Evolutionary conservation across 306 rosid species (phyloP).

Genomic region (Oemleria cerasiformis): DNA sequence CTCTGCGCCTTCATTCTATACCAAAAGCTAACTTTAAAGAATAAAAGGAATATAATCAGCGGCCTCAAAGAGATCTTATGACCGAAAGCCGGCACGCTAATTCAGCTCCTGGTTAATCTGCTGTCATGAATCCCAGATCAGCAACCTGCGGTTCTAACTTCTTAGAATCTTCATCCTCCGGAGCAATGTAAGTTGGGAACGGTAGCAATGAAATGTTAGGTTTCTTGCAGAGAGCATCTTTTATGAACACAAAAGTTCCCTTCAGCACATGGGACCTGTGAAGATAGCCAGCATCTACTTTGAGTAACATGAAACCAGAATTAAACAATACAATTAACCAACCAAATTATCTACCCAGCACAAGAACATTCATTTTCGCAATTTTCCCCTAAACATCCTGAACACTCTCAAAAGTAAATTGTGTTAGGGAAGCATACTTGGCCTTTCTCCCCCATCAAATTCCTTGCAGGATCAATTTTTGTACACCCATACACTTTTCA

Average conservation of each 20-base stretch:
- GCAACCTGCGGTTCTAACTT: slow-evolving; percentile 69
- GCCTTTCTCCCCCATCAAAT: slow-evolving; percentile 92
- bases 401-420: slow-evolving; percentile 10
- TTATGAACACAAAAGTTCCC: slow-evolving; percentile 90
- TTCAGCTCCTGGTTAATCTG: slow-evolving; percentile 42
- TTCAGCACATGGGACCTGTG: slow-evolving; percentile 92
- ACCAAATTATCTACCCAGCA: neutral
- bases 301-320: slow-evolving; percentile 6
- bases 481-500: slow-evolving; percentile 89
- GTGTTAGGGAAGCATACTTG: slow-evolving; percentile 54
- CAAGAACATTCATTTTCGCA: neutral
- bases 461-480: slow-evolving; percentile 89
- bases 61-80: neutral
- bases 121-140: slow-evolving; percentile 78
- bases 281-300: slow-evolving; percentile 16
- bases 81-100: too few species aligned
- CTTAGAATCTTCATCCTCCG: slow-evolving; percentile 56
- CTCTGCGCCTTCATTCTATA: slow-evolving; percentile 11
- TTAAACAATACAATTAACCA: neutral
- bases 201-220: slow-evolving; percentile 68
- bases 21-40: neutral
- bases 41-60: slow-evolving; percentile 1
- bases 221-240: slow-evolving; percentile 72
- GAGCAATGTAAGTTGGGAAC: slow-evolving; percentile 75
- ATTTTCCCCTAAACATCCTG: neutral